These are phyloP conservation scores for Aspergillus coremiiformis DNA, from an alignment of 495 filamentous ascomycete species.

Conservation along the genomic window DNA sequence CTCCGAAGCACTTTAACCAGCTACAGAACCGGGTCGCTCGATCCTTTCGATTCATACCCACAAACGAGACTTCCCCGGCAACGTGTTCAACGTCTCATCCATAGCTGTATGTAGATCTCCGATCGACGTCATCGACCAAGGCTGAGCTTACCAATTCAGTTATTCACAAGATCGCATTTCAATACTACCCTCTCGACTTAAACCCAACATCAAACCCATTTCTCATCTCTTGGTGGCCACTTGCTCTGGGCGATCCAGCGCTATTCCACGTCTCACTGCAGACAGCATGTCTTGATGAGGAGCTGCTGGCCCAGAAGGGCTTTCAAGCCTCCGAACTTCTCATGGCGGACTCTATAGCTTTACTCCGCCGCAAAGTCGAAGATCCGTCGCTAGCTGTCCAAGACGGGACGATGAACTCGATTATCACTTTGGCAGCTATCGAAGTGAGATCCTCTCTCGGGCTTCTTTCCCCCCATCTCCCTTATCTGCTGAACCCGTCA, in stretches of 20 bases:
- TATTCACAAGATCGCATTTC: conserved; percentile 45
- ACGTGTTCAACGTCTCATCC: conserved; percentile 43
- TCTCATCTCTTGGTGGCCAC: conserved; percentile 48
- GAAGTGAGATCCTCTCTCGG: conserved; percentile 28
- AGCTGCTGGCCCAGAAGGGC: conserved; percentile 39
- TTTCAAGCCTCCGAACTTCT: conserved; percentile 42
- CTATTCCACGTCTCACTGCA: conserved; percentile 47
- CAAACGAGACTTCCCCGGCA: conserved; percentile 37
- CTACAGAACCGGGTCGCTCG: conserved; percentile 26
- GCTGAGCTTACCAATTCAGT: conserved; percentile 26
- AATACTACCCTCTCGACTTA: conserved; percentile 48
- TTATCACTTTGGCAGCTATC: conserved; percentile 46
- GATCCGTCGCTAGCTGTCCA: conserved; percentile 39
- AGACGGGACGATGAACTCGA: conserved; percentile 48
- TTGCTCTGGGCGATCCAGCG: conserved; percentile 43
- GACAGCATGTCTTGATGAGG: conserved; percentile 48
- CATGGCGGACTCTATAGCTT: conserved; percentile 44
- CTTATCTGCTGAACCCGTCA: not conserved
- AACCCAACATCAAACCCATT: conserved; percentile 43
- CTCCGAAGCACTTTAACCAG: conserved; percentile 6
- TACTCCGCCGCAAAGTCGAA: conserved; percentile 39
- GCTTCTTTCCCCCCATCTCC: not conserved
- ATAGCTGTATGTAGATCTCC: conserved; percentile 34
- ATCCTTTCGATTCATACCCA: conserved; percentile 48
- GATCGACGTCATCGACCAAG: not conserved